Evolutionary conservation across 495 filamentous ascomycete genomes (phyloP), one percentile per base, ranked within the genome.

Genomic region (Aspergillus taichungensis): DNA sequence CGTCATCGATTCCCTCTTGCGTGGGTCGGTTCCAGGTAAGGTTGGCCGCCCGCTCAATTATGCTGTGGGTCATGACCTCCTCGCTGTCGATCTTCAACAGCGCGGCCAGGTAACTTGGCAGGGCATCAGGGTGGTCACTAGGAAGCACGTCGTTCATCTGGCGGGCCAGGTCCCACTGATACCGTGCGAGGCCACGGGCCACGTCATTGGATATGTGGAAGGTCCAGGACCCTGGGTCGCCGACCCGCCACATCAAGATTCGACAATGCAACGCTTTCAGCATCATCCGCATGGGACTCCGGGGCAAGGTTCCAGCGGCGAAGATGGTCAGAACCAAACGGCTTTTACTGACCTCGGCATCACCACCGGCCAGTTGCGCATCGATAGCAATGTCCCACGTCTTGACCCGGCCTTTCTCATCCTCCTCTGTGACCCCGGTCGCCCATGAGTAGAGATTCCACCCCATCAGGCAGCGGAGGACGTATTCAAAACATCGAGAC

Each of bases 361-460:
- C 91, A 30, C 91, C 91, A 30, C 91, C 91, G n/a, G 87, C 85
- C 6, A 97, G 78, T 57, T 96, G 91, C 44, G 91, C 90, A 64
- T 97, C 91, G 39, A 95, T 77, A 30, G 91, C 91, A 56, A 95
- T 95, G 35, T 84, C 77, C 91, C 91, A 97, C 0, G 89, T 88
- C 66, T 94, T 95, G 50, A 94, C 77, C 27, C 91, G 77, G 9
- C 87, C 89, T 34, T 73, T 78, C 63, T 96, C 91, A 52, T 94
- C 80, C 40, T 95, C 88, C 53, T 85, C 80, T 9, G 82, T 92
- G 30, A 84, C 76, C 1, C 89, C 87, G 4, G 86, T 88, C 13
- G 90, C 63, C 56, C 79, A 73, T 36, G 87, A 79, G 61, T 90
- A 97, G 2, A 82, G 66, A 4, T 79, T 69, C 61, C 79, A 78